phyloP scores from a whole-genome alignment of 164 flowering plant species.

The Aristolochia fimbriata region DNA sequence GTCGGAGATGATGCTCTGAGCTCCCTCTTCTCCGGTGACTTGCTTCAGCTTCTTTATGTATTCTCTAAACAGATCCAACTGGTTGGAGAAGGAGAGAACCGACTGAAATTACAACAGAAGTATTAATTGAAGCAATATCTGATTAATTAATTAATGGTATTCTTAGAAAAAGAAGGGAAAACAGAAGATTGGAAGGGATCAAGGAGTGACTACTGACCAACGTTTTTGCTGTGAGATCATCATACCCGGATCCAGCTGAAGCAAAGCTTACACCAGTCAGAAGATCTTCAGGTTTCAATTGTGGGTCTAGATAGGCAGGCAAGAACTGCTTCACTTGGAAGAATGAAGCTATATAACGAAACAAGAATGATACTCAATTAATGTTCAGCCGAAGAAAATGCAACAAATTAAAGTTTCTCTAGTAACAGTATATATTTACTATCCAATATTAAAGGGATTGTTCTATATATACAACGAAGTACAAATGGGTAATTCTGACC shows the following conservation, averaged over 20 bases:
- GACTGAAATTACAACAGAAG: too few species aligned
- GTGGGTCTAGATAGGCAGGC: constrained; percentile 6
- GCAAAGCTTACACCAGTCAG: constrained; percentile 11
- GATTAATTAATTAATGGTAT: neutral
- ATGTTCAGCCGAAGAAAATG: neutral
- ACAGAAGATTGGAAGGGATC: neutral
- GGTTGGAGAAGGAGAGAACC: too few species aligned
- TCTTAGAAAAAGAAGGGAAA: neutral
- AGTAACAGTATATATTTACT: too few species aligned
- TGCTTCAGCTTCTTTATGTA: too few species aligned
- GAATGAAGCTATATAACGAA: constrained; percentile 1
- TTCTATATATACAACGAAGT: too few species aligned
- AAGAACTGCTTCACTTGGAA: constrained; percentile 5
- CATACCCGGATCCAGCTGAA: constrained; percentile 4
- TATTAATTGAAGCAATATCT: too few species aligned
- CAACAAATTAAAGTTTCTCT: neutral
- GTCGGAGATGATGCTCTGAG: too few species aligned
- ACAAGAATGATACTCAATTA: neutral
- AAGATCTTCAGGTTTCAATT: neutral
- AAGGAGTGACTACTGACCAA: neutral
- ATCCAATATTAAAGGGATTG: too few species aligned
- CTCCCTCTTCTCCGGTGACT: too few species aligned
- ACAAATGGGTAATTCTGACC: too few species aligned
- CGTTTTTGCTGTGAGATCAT: neutral
- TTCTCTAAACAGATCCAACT: too few species aligned